These are phyloP conservation scores for Lotmaria passim DNA, from an alignment of 208 protist species.

Conservation along the genomic window DNA sequence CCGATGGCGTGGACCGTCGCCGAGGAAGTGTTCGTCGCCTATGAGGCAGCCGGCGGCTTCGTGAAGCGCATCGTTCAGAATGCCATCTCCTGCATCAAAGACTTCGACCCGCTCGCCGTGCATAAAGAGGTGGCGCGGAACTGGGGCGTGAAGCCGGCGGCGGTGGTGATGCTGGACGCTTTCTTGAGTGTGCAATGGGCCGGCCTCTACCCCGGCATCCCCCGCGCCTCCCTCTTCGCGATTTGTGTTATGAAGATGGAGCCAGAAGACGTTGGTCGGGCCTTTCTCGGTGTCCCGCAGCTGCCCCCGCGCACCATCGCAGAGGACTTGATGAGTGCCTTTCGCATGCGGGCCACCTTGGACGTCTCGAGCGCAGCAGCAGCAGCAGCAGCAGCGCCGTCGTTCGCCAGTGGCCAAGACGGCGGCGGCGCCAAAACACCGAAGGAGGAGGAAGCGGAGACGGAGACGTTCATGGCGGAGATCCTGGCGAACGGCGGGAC, in stretches of 20 bases:
- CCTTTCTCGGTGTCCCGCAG: constrained; percentile 47
- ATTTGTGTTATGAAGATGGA: constrained; percentile 76
- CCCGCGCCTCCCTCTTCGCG: constrained; percentile 70
- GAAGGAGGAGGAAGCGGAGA: background rate
- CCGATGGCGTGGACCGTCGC: constrained; percentile 67
- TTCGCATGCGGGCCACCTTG: constrained; percentile 54
- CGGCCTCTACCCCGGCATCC: constrained; percentile 66
- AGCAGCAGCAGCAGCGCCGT: background rate
- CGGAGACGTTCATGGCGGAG: constrained; percentile 6
- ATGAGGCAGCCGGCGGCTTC: constrained; percentile 70
- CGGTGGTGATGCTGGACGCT: constrained; percentile 80
- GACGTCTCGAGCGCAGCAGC: background rate
- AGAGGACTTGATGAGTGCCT: constrained; percentile 78
- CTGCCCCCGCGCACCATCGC: constrained; percentile 60
- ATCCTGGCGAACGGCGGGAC: background rate
- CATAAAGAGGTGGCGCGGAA: constrained; percentile 81
- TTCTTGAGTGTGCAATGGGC: constrained; percentile 55
- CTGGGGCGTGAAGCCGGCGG: constrained; percentile 79
- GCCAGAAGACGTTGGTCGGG: constrained; percentile 74
- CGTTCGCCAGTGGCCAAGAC: background rate
- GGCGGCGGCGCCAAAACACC: background rate
- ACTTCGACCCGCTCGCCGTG: constrained; percentile 54
- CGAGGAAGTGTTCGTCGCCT: constrained; percentile 46
- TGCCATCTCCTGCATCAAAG: constrained; percentile 54
- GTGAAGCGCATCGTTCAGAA: constrained; percentile 79